Evolutionary conservation across 495 filamentous ascomycete species (phyloP), one percentile per base, ranked within the genome.

Genomic region (Talaromyces borbonicus): DNA sequence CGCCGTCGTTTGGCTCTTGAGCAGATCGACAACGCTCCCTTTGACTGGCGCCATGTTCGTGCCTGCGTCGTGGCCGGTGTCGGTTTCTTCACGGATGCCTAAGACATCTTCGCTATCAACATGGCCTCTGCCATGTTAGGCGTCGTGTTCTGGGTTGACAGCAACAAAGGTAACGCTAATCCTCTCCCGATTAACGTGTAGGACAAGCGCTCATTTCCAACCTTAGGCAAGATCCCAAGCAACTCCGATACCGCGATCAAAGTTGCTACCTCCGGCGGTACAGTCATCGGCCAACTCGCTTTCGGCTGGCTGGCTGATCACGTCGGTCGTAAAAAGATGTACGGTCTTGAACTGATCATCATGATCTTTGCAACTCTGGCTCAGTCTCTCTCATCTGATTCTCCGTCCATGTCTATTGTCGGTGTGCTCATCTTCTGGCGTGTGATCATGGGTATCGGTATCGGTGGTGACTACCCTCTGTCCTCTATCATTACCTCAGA

Each of bases 391-490:
- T 59, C 79, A n/a, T 79, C 83, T 7, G 60, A 64, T 22, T 87
- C 84, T n/a, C 71, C 68, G 9, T 75, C 78, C 2, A 75, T 89
- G 44, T 74, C 82, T 24, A 78, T 93, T 43, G 71, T 83, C 39
- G 88, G 87, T 43, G 50, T 90, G 45, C 72, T 93, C 35, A 78
- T 90, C 58, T 95, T 94, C 73, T 95, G 88, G 88, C 81, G 88
- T 61, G 77, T 93, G 0, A 56, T 94, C 6, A 88, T 90, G 80
- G 83, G 84, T 27, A 69, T 87, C 22, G 86, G 87, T 33, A 90
- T 90, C 39, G 87, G 86, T 50, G 85, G 86, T 50, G 89, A 93
- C 60, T 92, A 90, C 56, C 89, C 88, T 0, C 72, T 95, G 12
- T 85, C 80, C 15, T 82, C 82, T 12, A 83, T 93, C 56, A 95